A percentile compares a stretch with the other conserved stretches of the same genome.
Evolutionary conservation across 1,284 basidiomycete genomes (phyloP).

Genomic region (Anthracocystis panici-leucophaei): DNA sequence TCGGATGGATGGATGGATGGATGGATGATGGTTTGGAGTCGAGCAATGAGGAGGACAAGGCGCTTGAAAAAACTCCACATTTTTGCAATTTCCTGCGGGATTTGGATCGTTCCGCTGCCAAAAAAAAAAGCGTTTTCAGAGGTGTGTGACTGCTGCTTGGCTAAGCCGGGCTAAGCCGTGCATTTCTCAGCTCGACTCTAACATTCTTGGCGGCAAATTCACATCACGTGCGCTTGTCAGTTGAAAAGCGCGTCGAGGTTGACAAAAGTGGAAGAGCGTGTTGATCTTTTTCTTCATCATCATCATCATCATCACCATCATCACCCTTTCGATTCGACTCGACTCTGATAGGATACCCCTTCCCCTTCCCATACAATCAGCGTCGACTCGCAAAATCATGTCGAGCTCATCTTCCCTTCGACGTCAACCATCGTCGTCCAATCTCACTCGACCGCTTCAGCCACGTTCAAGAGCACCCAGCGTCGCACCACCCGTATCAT

Average conservation of each 20-base stretch:
- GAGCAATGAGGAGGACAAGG: neutral
- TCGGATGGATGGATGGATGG: constrained; percentile 12
- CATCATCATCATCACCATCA: constrained; percentile 22
- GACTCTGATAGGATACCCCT: constrained; percentile 2
- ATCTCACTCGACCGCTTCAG: constrained; percentile 26
- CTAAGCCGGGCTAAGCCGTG: no score
- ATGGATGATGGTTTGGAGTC: constrained; percentile 6
- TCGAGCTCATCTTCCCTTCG: constrained; percentile 35
- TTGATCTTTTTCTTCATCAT: constrained; percentile 21
- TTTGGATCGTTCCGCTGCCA: neutral
- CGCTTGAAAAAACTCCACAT: constrained; percentile 9
- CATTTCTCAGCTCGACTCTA: neutral
- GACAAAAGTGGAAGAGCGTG: constrained; percentile 6
- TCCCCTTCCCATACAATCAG: neutral
- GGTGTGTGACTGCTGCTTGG: no score
- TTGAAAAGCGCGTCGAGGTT: constrained; percentile 31
- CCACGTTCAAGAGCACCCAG: constrained; percentile 49
- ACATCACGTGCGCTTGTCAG: constrained; percentile 20
- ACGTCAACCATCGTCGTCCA: constrained; percentile 44
- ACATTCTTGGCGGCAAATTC: neutral
- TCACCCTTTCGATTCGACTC: neutral
- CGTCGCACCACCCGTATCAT: constrained; percentile 42
- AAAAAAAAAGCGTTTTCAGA: neutral
- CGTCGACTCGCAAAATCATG: constrained; percentile 21
- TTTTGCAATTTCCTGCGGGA: neutral